These are phyloP conservation scores for Serendipita sp. DNA, from an alignment of 768 basidiomycete species.

Conservation along the genomic window DNA sequence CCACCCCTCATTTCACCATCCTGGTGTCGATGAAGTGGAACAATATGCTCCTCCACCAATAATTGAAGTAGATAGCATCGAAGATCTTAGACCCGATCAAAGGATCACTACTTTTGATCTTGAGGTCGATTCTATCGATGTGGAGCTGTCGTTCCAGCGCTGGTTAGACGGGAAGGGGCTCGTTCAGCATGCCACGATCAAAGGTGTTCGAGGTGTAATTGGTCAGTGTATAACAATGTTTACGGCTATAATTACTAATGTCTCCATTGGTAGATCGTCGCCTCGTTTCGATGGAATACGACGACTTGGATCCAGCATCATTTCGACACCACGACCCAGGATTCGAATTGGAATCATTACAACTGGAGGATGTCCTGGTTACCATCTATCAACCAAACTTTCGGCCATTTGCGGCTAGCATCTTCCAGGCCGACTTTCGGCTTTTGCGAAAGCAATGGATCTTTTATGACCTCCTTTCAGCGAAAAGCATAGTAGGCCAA, in stretches of 20 bases:
- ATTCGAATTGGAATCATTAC: conserved; percentile 78
- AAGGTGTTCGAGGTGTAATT: conserved; percentile 84
- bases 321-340: conserved; percentile 70
- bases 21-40: conserved; percentile 44
- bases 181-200: conserved; percentile 77
- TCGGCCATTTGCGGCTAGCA: conserved; percentile 79
- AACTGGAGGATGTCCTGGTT: conserved; percentile 82
- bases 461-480: conserved; percentile 88
- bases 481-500: conserved; percentile 92
- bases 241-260: background rate
- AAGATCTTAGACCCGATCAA: conserved; percentile 20
- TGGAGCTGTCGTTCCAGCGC: conserved; percentile 73
- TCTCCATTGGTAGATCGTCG: conserved; percentile 49
- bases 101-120: conserved; percentile 81
- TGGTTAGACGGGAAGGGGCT: conserved; percentile 97
- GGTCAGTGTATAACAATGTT: conserved; percentile 34
- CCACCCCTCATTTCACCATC: conserved; percentile 52
- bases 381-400: conserved; percentile 94
- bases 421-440: conserved; percentile 82
- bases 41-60: conserved; percentile 8
- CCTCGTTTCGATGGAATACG: conserved; percentile 61
- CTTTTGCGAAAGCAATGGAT: conserved; percentile 83
- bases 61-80: conserved; percentile 25
- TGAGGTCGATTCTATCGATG: conserved; percentile 87
- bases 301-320: conserved; percentile 54